A percentile compares a stretch with the other conserved stretches of the same genome.
phyloP scores from a whole-genome alignment of 1,139 yeast genomes.

The Suhomyces yuchorum region DNA sequence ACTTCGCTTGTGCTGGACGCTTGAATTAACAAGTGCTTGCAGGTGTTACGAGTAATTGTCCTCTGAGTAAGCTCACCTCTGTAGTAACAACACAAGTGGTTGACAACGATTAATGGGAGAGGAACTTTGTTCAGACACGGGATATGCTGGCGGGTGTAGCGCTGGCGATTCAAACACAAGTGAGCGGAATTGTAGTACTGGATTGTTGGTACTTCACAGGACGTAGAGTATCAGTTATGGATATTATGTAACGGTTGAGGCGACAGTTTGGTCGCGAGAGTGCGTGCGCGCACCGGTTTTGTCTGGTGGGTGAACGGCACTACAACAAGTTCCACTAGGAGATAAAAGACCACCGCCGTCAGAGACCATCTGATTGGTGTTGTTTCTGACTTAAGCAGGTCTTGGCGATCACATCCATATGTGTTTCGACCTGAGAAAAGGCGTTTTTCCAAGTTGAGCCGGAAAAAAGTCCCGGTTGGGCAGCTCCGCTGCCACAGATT shows the following conservation, averaged over 20 bases:
- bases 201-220: neutral
- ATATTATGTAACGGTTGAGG: neutral
- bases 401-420: neutral
- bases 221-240: neutral
- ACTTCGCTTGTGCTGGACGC: neutral
- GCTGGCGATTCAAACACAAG: neutral
- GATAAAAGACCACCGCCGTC: neutral
- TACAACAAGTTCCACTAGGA: neutral
- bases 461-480: neutral
- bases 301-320: neutral
- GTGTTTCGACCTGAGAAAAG: neutral
- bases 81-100: neutral
- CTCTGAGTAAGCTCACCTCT: neutral
- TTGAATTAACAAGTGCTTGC: neutral
- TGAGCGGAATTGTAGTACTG: neutral
- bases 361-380: neutral
- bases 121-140: neutral
- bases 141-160: neutral
- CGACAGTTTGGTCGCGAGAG: neutral
- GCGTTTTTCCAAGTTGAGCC: neutral
- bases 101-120: neutral
- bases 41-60: neutral
- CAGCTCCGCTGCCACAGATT: slow-evolving; percentile 3
- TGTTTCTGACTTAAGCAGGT: neutral
- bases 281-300: neutral